These are phyloP conservation scores for Globisporangium middletonii DNA, from an alignment of 352 stramenopile genomes.

Conservation along the genomic window DNA sequence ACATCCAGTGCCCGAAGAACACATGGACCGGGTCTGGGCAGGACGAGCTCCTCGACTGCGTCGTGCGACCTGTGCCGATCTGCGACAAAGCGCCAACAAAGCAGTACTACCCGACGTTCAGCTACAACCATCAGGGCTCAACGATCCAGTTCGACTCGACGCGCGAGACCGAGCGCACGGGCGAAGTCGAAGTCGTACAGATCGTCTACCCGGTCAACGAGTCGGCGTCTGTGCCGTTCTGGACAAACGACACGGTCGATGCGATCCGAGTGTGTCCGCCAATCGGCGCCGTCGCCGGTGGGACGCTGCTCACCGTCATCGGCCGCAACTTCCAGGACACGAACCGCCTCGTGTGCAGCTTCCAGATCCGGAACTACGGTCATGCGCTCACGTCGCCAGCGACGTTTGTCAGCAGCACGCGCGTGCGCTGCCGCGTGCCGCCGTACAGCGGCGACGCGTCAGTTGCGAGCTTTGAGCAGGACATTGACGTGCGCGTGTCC, in stretches of 20 bases:
- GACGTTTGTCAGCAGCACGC: slow-evolving; percentile 78
- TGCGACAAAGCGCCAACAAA: slow-evolving; percentile 89
- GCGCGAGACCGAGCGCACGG: slow-evolving; percentile 56
- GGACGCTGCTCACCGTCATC: slow-evolving; percentile 86
- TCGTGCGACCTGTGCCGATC: slow-evolving; percentile 83
- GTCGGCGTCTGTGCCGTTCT: slow-evolving; percentile 70
- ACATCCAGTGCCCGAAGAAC: slow-evolving; percentile 87
- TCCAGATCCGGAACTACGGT: slow-evolving; percentile 25
- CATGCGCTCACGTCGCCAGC: slow-evolving; percentile 31
- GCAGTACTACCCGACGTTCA: slow-evolving; percentile 80
- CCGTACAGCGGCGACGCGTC: slow-evolving; percentile 35
- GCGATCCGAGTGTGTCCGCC: slow-evolving; percentile 84
- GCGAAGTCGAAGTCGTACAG: slow-evolving; percentile 87
- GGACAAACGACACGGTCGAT: slow-evolving; percentile 95
- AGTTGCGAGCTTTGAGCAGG: slow-evolving; percentile 5
- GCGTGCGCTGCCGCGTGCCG: slow-evolving; percentile 75
- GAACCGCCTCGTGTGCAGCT: slow-evolving; percentile 82
- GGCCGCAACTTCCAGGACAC: slow-evolving; percentile 93
- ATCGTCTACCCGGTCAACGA: slow-evolving; percentile 92
- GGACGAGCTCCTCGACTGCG: slow-evolving; percentile 84
- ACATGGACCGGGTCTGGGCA: slow-evolving; percentile 85
- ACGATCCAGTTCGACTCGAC: slow-evolving; percentile 64
- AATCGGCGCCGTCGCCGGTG: slow-evolving; percentile 26
- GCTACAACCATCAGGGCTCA: slow-evolving; percentile 56
- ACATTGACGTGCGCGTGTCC: slow-evolving; percentile 59